phyloP scores from a whole-genome alignment of 2,329 filamentous ascomycete genomes.

The Phoma sp. region DNA sequence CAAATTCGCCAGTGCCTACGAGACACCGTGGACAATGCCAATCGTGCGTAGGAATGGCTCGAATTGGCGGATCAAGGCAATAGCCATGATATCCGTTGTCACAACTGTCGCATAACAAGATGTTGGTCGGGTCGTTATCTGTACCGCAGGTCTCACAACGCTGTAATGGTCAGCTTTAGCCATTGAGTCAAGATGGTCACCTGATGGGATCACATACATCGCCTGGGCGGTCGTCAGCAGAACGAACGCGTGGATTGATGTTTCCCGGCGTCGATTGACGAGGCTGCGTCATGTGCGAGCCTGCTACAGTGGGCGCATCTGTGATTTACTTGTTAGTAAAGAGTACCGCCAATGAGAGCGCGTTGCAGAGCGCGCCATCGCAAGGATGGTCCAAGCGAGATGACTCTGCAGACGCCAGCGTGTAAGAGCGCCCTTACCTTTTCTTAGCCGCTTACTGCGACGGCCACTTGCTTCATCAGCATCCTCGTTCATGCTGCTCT shows the following conservation, averaged over 20 bases:
- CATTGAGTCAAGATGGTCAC: not conserved
- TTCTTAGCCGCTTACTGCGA: slow-evolving; percentile 91
- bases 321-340: slow-evolving; percentile 40
- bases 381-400: slow-evolving; percentile 18
- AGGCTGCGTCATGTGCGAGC: slow-evolving; percentile 95
- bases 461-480: slow-evolving; percentile 59
- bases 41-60: slow-evolving; percentile 77
- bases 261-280: slow-evolving; percentile 75
- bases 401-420: slow-evolving; percentile 13
- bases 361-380: slow-evolving; percentile 3
- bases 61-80: slow-evolving; percentile 86
- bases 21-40: slow-evolving; percentile 97
- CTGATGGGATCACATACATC: slow-evolving; percentile 54
- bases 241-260: slow-evolving; percentile 63
- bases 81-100: slow-evolving; percentile 85
- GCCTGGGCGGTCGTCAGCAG: slow-evolving; percentile 59
- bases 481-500: slow-evolving; percentile 67
- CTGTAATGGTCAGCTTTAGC: slow-evolving; percentile 53
- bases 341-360: slow-evolving; percentile 26
- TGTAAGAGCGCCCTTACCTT: slow-evolving; percentile 62
- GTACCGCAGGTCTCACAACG: slow-evolving; percentile 88
- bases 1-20: slow-evolving; percentile 94
- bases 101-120: slow-evolving; percentile 89
- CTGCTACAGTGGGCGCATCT: slow-evolving; percentile 80
- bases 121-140: slow-evolving; percentile 71